Conservation (phyloP, 805 yeast genomes). For the Myxozyma nipponensis region DNA sequence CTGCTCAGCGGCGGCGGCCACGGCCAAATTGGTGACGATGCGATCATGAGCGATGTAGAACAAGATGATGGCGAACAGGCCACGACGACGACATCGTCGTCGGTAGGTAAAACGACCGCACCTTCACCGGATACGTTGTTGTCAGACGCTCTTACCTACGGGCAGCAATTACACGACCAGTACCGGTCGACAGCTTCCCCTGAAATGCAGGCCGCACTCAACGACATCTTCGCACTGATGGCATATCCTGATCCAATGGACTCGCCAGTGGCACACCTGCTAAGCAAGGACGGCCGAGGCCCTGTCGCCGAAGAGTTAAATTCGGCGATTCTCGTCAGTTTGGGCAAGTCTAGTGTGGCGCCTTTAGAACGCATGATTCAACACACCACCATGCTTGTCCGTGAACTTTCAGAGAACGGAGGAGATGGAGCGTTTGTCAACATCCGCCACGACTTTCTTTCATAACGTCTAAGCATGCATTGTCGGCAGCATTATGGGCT, state of each 20-base stretch:
- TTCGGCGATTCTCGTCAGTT: slow-evolving; percentile 42
- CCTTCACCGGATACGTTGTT: slow-evolving; percentile 26
- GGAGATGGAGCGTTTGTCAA: slow-evolving; percentile 25
- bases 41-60: slow-evolving; percentile 16
- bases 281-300: slow-evolving; percentile 39
- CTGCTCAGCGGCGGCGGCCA: slow-evolving; percentile 6
- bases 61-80: slow-evolving; percentile 4
- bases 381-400: slow-evolving; percentile 36
- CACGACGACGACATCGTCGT: no score
- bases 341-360: slow-evolving; percentile 45
- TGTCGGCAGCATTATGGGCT: neutral
- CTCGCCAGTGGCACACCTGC: slow-evolving; percentile 39
- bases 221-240: slow-evolving; percentile 48
- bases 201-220: slow-evolving; percentile 40
- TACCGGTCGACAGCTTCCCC: slow-evolving; percentile 35
- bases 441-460: slow-evolving; percentile 20
- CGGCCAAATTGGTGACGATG: slow-evolving; percentile 7
- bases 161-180: slow-evolving; percentile 39
- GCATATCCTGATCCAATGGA: slow-evolving; percentile 50
- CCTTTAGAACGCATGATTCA: slow-evolving; percentile 45
- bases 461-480: neutral
- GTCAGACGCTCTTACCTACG: slow-evolving; percentile 41
- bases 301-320: slow-evolving; percentile 45
- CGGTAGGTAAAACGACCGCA: neutral
- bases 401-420: slow-evolving; percentile 27